Evolutionary conservation across 1,284 basidiomycete species (phyloP), one percentile per base, ranked within the genome.

Genomic region (Phellinidium pouzarii): DNA sequence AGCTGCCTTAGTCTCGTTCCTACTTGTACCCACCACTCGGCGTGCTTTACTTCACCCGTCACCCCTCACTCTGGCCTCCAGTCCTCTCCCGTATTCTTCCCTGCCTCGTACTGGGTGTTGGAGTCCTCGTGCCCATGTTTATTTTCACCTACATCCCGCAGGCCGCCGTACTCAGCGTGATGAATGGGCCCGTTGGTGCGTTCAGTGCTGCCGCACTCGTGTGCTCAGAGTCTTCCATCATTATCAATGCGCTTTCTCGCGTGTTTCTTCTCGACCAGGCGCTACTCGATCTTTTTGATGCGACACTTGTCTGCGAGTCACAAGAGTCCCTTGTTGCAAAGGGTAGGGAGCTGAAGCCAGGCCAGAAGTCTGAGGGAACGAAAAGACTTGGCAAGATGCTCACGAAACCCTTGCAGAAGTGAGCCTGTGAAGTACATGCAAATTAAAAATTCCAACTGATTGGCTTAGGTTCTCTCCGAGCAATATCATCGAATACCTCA

Each of bases 121-220:
- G 42, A 2, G 60, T 69, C 42, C 58, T 73, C 44, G 62, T 61
- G 4, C 60, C 58, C 12, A 64, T 75, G 61, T 75, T 75, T 62
- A 55, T 68, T 50, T 66, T 77, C 59, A 68, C 73, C 38, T 78
- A 77, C 60, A 63, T 77, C 11, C 76, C 76, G 14, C 73, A 75
- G 62, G 75, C 73, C 14, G 73, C 71, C 40, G 60, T 76, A 29
- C 66, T 77, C 7, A 66, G 71, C 3, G 56, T 77, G 46, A 65
- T 77, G 48, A 66, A 68, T 2, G 74, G 75, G 1, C 75, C 75
- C 2, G 64, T 75, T 68, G 46, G 64, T 3, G 65, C 67, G 2
- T 44, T 69, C 19, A 61, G 67, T 42, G 69, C 69, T n/a, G 58
- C 66, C 41, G 42, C 65, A 27, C 61, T 71, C 49, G 65, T 71